Percentiles rank a stretch among this genome's conserved stretches.
phyloP scores from a whole-genome alignment of 805 yeast species.

The Starmera quercuum region DNA sequence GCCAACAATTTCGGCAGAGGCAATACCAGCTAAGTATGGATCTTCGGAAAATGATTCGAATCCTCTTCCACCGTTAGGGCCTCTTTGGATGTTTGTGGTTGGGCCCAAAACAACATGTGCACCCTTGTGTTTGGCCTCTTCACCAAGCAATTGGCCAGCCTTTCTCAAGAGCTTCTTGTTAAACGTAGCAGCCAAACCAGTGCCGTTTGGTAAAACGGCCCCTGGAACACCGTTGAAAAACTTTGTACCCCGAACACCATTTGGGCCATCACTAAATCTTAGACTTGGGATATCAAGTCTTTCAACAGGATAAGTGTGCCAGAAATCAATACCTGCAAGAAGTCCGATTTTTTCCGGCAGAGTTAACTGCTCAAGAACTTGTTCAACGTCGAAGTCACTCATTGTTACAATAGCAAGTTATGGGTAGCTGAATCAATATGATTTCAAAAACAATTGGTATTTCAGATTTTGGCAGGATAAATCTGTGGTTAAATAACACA shows the following conservation, averaged over 20 bases:
- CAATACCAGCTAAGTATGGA: slow-evolving; percentile 40
- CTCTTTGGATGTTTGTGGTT: slow-evolving; percentile 44
- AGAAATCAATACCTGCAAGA: slow-evolving; percentile 37
- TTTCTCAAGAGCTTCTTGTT: slow-evolving; percentile 39
- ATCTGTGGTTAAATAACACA: too few species aligned
- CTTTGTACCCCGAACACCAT: slow-evolving; percentile 53
- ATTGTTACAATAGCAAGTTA: slow-evolving; percentile 20
- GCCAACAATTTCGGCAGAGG: slow-evolving; percentile 39
- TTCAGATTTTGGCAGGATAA: too few species aligned
- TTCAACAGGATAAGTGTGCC: slow-evolving; percentile 40
- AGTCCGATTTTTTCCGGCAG: slow-evolving; percentile 21
- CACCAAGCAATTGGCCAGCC: slow-evolving; percentile 46
- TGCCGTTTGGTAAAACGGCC: slow-evolving; percentile 52
- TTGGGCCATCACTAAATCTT: slow-evolving; percentile 53
- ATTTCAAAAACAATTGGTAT: too few species aligned
- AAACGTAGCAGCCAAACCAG: slow-evolving; percentile 51
- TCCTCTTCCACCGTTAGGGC: slow-evolving; percentile 55
- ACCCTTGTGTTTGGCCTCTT: slow-evolving; percentile 46
- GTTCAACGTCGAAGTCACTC: slow-evolving; percentile 18
- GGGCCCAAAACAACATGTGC: slow-evolving; percentile 45
- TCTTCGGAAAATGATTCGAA: slow-evolving; percentile 60
- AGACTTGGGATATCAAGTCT: slow-evolving; percentile 36
- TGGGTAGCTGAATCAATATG: too few species aligned
- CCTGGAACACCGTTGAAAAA: slow-evolving; percentile 46
- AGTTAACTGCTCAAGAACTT: slow-evolving; percentile 18